phyloP scores from a whole-genome alignment of 202 grass and related monocot species.

The Setaria italica region DNA sequence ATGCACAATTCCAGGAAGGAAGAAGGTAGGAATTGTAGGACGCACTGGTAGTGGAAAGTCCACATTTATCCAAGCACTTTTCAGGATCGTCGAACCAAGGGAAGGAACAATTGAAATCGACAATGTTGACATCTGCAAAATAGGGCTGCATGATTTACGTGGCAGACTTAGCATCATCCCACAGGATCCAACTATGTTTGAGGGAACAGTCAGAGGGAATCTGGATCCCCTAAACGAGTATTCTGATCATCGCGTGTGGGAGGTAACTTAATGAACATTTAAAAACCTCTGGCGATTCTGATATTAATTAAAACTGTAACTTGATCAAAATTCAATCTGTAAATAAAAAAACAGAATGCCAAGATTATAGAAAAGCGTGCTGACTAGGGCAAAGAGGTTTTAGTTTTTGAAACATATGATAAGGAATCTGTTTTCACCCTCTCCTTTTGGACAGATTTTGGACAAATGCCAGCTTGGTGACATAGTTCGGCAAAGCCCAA shows the following conservation, averaged over 20 bases:
- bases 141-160: slow-evolving; percentile 92
- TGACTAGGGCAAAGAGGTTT: neutral
- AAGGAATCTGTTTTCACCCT: neutral
- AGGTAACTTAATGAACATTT: slow-evolving; percentile 66
- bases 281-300: neutral
- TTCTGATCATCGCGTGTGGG: slow-evolving; percentile 80
- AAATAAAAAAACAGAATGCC: neutral
- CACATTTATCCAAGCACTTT: slow-evolving; percentile 94
- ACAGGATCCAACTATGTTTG: slow-evolving; percentile 94
- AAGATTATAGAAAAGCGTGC: neutral
- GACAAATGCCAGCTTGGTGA: slow-evolving; percentile 96
- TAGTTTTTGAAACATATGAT: slow-evolving; percentile 29
- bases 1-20: slow-evolving; percentile 89
- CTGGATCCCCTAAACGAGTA: slow-evolving; percentile 91
- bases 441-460: slow-evolving; percentile 56
- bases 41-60: slow-evolving; percentile 95
- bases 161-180: slow-evolving; percentile 93
- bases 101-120: slow-evolving; percentile 87
- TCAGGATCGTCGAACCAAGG: slow-evolving; percentile 88
- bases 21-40: slow-evolving; percentile 94
- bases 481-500: slow-evolving; percentile 68
- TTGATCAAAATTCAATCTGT: slow-evolving; percentile 27
- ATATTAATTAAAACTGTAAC: neutral
- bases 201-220: slow-evolving; percentile 91
- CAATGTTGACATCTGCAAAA: slow-evolving; percentile 84